Conservation (phyloP, 495 filamentous ascomycete species). For the Hypoxylon lenormandii region DNA sequence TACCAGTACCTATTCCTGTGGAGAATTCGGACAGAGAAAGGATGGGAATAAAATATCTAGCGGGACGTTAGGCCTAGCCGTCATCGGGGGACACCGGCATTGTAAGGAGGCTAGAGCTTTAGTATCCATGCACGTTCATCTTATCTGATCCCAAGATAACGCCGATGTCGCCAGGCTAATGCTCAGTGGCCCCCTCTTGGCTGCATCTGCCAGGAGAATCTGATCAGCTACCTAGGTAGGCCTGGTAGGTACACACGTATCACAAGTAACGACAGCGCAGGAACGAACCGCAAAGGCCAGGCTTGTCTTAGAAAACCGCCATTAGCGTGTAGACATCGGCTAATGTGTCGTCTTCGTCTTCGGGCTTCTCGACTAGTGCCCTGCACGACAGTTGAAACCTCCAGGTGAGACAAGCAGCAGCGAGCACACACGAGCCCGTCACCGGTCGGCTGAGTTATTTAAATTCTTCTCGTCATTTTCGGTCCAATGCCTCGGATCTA, state of each 20-base stretch:
- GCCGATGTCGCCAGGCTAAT: constrained; percentile 56
- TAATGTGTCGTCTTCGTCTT: constrained; percentile 9
- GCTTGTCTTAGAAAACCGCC: constrained; percentile 22
- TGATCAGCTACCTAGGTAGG: constrained; percentile 13
- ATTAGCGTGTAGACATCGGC: constrained; percentile 26
- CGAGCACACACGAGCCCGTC: background rate
- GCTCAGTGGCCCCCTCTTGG: constrained; percentile 34
- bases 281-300: constrained; percentile 14
- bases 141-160: constrained; percentile 68
- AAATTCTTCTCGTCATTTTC: constrained; percentile 7
- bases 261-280: constrained; percentile 1
- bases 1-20: too few species aligned
- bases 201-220: constrained; percentile 21
- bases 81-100: constrained; percentile 38
- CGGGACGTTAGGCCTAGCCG: constrained; percentile 11
- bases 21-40: constrained; percentile 15
- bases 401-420: constrained; percentile 17
- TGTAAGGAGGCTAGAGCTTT: constrained; percentile 10
- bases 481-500: constrained; percentile 20
- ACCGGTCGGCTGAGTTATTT: background rate
- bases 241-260: background rate
- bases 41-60: constrained; percentile 2
- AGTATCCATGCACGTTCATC: constrained; percentile 50
- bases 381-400: constrained; percentile 4
- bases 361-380: constrained; percentile 4